Evolutionary conservation across 306 rosid genomes (phyloP).

Genomic region (Prunus mongolica): DNA sequence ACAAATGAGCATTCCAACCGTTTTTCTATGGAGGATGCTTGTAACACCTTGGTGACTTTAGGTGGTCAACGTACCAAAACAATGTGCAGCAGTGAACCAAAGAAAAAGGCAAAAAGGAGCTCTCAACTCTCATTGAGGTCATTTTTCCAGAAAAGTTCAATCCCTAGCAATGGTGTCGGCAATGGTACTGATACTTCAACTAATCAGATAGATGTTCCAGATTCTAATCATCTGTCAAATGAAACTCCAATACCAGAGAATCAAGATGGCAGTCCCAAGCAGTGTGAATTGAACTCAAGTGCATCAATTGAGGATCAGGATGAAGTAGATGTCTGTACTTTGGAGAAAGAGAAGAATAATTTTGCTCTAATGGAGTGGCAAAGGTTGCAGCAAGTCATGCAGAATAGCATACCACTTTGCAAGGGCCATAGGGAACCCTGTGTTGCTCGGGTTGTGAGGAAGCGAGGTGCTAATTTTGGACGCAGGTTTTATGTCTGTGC

Average conservation of each 20-base stretch:
- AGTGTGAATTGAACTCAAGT: constrained; percentile 29
- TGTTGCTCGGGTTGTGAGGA: constrained; percentile 82
- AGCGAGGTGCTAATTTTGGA: constrained; percentile 80
- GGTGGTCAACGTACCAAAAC: constrained; percentile 26
- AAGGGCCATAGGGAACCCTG: constrained; percentile 82
- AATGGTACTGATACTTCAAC: constrained; percentile 23
- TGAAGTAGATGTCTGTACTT: constrained; percentile 29
- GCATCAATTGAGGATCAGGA: constrained; percentile 34
- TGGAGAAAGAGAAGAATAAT: constrained; percentile 50
- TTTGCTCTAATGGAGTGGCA: constrained; percentile 77
- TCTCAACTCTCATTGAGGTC: constrained; percentile 74
- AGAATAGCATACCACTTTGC: constrained; percentile 87
- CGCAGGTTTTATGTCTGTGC: constrained; percentile 76
- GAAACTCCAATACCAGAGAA: constrained; percentile 35
- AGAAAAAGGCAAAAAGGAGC: constrained; percentile 62
- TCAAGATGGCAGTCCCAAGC: constrained; percentile 30
- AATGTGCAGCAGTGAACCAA: constrained; percentile 24
- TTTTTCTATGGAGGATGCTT: constrained; percentile 25
- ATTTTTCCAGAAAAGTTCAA: constrained; percentile 57
- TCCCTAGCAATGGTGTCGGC: constrained; percentile 24
- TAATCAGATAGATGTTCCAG: constrained; percentile 32
- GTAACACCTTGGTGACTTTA: constrained; percentile 11
- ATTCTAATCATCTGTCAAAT: constrained; percentile 28
- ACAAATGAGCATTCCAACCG: constrained; percentile 14
- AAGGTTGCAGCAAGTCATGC: constrained; percentile 86